Base-by-base conservation (phyloP, 2,329 filamentous ascomycete species). In the Zymoseptoria crescenta region DNA sequence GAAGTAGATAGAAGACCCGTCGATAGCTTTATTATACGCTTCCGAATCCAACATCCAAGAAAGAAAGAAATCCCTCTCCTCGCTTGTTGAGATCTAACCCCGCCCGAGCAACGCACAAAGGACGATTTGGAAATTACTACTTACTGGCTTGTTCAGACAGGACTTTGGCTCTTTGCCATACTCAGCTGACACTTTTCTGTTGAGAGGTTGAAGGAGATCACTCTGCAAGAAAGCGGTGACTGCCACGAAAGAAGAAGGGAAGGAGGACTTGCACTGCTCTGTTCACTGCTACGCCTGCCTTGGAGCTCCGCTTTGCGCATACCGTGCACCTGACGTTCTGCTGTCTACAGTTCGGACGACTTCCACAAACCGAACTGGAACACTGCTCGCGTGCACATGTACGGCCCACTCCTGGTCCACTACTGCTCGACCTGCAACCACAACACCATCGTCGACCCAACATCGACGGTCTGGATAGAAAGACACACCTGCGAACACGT, bases 401-500 rank as follows among this genome's bases (percentile, higher is more conserved):
- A 45, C 35, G 35, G 35, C 5, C 35, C 35, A 45, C 35, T 45
- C 35, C 62, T 72, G 49, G 68, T 70, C 49, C 70, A 72, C 62
- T 66, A 66, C 58, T 70, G 70, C 61, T 61, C 67, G 16, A 57
- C 55, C 50, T 72, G 70, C 59, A 55, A 61, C 49, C 68, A 69
- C 64, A 67, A 70, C 56, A 71, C 69, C 41, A 69, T 75, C 54
- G 69, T 77, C 28, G 65, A 72, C 30, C 77, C 74, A 64, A 74
- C 75, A 59, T 68, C 73, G 51, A 71, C 72, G 50, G 73, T 77
- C 51, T 79, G 78, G 68, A 76, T 73, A 27, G 68, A 76, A 62
- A 74, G 76, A 57, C 73, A 77, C 52, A 68, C 69, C 60, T 79
- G 76, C 71, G 74, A 69, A 56, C 72, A 79, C 67, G 77, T 79